phyloP scores from a whole-genome alignment of 2,329 filamentous ascomycete genomes.

The Fonsecaea erecta region DNA sequence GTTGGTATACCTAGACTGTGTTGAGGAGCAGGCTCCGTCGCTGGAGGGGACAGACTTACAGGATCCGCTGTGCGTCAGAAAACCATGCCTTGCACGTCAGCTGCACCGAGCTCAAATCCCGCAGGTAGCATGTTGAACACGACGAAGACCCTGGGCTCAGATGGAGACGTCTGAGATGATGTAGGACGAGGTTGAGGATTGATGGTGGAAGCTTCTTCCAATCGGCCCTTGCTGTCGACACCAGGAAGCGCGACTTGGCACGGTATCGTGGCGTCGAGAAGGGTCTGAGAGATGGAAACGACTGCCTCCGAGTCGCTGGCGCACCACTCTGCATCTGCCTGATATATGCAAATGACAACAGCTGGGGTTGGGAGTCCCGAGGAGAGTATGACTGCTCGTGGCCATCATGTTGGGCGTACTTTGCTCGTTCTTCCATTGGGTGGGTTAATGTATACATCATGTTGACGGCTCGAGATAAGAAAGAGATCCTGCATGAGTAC shows the following conservation, averaged over 20 bases:
- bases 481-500: neutral
- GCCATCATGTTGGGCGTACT: neutral
- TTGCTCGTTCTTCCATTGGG: neutral
- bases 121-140: slow-evolving; percentile 60
- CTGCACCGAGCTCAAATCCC: slow-evolving; percentile 59
- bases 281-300: slow-evolving; percentile 8
- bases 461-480: neutral
- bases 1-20: slow-evolving; percentile 51
- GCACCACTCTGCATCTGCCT: neutral
- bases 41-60: slow-evolving; percentile 49
- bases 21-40: slow-evolving; percentile 3
- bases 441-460: neutral
- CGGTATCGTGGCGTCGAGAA: neutral
- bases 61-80: slow-evolving; percentile 53
- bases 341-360: slow-evolving; percentile 1
- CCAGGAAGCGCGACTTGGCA: neutral
- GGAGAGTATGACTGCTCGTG: neutral
- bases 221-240: neutral
- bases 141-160: slow-evolving; percentile 45
- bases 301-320: slow-evolving; percentile 12
- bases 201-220: slow-evolving; percentile 55
- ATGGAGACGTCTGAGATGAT: slow-evolving; percentile 56
- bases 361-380: neutral
- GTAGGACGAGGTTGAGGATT: slow-evolving; percentile 60
- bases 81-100: slow-evolving; percentile 63